These are phyloP conservation scores for Thalassiosira delicatula DNA, from an alignment of 352 stramenopile species.

Conservation along the genomic window DNA sequence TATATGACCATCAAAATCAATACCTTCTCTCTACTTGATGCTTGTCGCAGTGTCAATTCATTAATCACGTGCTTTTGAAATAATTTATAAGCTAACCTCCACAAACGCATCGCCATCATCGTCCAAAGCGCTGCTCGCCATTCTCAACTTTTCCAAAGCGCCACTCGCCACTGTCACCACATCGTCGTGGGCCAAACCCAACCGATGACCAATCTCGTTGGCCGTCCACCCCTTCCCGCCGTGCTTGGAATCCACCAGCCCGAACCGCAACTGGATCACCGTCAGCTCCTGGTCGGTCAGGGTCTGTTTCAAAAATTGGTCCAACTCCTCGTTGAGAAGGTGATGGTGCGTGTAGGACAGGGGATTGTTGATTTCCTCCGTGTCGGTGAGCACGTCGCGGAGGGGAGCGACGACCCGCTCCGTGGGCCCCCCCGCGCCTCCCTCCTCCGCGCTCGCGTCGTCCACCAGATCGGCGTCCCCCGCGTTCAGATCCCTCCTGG, in stretches of 20 bases:
- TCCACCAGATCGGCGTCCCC: no score
- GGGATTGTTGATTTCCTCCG: slow-evolving; percentile 61
- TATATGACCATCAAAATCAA: no score
- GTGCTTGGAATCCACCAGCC: slow-evolving; percentile 57
- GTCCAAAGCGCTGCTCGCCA: slow-evolving; percentile 29
- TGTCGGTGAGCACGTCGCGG: slow-evolving; percentile 58
- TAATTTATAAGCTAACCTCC: slow-evolving; percentile 65
- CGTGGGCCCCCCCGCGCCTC: background rate
- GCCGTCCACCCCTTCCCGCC: slow-evolving; percentile 36
- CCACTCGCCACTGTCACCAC: slow-evolving; percentile 55
- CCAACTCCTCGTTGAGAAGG: slow-evolving; percentile 51
- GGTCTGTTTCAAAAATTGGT: slow-evolving; percentile 60
- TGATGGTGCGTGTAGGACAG: slow-evolving; percentile 36
- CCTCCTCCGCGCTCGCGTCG: no score
- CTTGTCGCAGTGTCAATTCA: no score
- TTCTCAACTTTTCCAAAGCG: slow-evolving; percentile 58
- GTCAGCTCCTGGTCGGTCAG: slow-evolving; percentile 55
- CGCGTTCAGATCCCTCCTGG: background rate
- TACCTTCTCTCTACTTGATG: no score
- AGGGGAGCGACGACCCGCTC: slow-evolving; percentile 42
- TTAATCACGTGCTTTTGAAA: no score
- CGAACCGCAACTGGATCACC: slow-evolving; percentile 70
- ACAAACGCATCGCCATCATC: slow-evolving; percentile 54
- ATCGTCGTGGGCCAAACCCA: slow-evolving; percentile 38
- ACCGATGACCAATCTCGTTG: slow-evolving; percentile 53